These are phyloP conservation scores for Maudiozyma turicensis DNA, from an alignment of 805 yeast species.

Conservation along the genomic window DNA sequence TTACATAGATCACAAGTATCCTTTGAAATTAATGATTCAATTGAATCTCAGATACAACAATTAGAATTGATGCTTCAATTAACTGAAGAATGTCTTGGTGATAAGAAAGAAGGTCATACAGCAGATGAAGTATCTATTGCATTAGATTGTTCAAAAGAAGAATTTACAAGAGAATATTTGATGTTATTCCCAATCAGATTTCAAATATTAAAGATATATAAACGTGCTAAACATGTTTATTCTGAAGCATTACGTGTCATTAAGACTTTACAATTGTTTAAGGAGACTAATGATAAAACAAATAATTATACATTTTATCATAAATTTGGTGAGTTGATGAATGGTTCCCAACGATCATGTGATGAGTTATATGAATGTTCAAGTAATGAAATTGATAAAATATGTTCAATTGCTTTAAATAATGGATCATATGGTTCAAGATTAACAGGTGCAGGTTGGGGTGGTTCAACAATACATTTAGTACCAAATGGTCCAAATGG, in stretches of 20 bases:
- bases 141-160: conserved; percentile 34
- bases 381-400: conserved; percentile 40
- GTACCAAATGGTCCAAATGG: conserved; percentile 28
- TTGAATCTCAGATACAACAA: conserved; percentile 34
- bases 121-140: conserved; percentile 38
- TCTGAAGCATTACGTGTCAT: conserved; percentile 53
- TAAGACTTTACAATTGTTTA: conserved; percentile 36
- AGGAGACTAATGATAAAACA: conserved; percentile 6
- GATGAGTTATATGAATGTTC: conserved; percentile 43
- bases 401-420: conserved; percentile 43
- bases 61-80: conserved; percentile 34
- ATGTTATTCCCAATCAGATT: conserved; percentile 48
- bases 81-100: conserved; percentile 35
- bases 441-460: conserved; percentile 75
- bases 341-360: conserved; percentile 49
- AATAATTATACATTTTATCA: conserved; percentile 29
- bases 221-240: conserved; percentile 54
- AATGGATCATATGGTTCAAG: conserved; percentile 62
- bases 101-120: conserved; percentile 39
- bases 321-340: conserved; percentile 46
- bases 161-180: conserved; percentile 38
- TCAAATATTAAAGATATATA: conserved; percentile 44
- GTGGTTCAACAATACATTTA: conserved; percentile 61
- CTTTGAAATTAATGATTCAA: conserved; percentile 39
- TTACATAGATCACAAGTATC: conserved; percentile 12